Evolutionary conservation across 768 basidiomycete species (phyloP).

Genomic region (Calocybe cyanea): DNA sequence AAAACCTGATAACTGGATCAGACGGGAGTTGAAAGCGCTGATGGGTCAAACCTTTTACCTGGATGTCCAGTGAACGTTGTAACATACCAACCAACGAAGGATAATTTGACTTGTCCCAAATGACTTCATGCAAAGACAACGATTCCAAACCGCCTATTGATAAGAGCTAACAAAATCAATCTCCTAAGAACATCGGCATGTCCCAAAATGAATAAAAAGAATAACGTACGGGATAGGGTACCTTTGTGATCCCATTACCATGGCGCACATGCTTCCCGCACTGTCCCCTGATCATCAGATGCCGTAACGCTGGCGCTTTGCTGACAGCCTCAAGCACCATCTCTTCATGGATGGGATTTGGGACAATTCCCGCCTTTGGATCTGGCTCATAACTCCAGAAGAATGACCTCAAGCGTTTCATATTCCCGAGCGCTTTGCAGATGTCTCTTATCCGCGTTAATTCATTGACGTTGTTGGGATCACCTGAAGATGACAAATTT

Average conservation of each 20-base stretch:
- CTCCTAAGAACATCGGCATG: no score
- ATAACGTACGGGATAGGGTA: constrained; percentile 30
- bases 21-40: neutral
- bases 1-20: constrained; percentile 37
- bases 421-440: constrained; percentile 36
- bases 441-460: constrained; percentile 30
- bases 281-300: constrained; percentile 32
- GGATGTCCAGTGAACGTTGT: constrained; percentile 22
- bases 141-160: constrained; percentile 23
- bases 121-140: constrained; percentile 23
- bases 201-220: no score
- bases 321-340: constrained; percentile 31
- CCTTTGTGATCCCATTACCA: constrained; percentile 25
- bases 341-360: constrained; percentile 35
- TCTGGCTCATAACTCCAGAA: constrained; percentile 34
- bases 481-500: no score
- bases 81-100: constrained; percentile 24
- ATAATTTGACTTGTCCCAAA: constrained; percentile 24
- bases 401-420: constrained; percentile 38
- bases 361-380: constrained; percentile 23
- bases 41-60: constrained; percentile 18
- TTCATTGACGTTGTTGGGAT: constrained; percentile 11
- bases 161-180: constrained; percentile 22
- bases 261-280: constrained; percentile 36
- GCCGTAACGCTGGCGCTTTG: constrained; percentile 25